Evolutionary conservation across 768 basidiomycete species (phyloP), one percentile per base, ranked within the genome.

Genomic region (Tulasnella sp.): DNA sequence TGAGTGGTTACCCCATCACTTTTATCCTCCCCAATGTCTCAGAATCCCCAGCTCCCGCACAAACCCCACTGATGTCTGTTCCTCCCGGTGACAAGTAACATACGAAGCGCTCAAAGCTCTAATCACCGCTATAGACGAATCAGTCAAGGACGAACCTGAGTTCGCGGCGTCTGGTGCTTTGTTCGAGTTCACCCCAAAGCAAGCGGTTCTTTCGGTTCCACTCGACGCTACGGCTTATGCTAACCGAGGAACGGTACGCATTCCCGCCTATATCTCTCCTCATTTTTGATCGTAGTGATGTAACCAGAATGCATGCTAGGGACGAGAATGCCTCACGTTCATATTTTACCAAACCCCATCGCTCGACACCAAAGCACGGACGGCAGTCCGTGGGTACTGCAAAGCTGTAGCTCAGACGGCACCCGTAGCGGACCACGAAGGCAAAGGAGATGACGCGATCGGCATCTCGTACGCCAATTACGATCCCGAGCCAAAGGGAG

Each of bases 391-490:
- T 12, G 38, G 73, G 0, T 74, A 27, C 39, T n/a, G 24, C 38
- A 6, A 40, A 31, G 44, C 38, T 12, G 24, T 74, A 5, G 9
- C 38, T 31, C 39, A 24, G 16, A 46, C 39, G 39, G 38, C 44
- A 39, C 39, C 38, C 21, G 39, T 46, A 9, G 73, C 38, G 24
- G 73, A 40, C 38, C 39, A n/a, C 21, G 39, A 24, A 27, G 73
- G 73, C 38, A 46, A 46, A 27, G 52, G 75, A 9, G 36, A 38
- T 36, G 42, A 36, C n/a, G 52, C 34, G 3, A 46, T 71, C 12
- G 48, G 56, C 19, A 10, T 72, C 34, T 71, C 68, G 44, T 79
- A 79, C n/a, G 44, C 78, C 38, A 79, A 79, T 40, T 79, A 79
- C 73, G 78, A 44, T 39, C 44, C 42, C 31, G 71, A 74, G n/a